Evolutionary conservation across 2,329 filamentous ascomycete genomes (phyloP).

Genomic region (Neofusicoccum kwambonambiense): DNA sequence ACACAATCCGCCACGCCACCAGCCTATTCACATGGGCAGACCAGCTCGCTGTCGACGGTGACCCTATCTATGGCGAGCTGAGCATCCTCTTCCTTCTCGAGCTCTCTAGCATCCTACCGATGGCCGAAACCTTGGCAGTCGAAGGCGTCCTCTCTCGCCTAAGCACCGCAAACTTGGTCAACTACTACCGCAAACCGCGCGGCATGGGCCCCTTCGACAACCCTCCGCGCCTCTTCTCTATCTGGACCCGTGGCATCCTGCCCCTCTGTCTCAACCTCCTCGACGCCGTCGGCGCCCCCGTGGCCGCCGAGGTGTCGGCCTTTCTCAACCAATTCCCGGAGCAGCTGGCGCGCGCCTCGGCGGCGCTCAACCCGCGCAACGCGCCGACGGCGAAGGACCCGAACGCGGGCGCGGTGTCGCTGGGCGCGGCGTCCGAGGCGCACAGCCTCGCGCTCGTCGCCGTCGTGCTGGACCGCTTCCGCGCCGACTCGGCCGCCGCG

Average conservation of each 20-base stretch:
- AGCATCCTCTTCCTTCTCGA: slow-evolving; percentile 85
- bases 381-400: slow-evolving; percentile 39
- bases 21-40: slow-evolving; percentile 95
- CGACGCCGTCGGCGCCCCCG: slow-evolving; percentile 73
- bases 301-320: slow-evolving; percentile 79
- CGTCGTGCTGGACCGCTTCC: slow-evolving; percentile 67
- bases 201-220: slow-evolving; percentile 78
- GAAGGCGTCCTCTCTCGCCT: slow-evolving; percentile 80
- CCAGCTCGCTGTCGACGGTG: slow-evolving; percentile 70
- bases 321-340: slow-evolving; percentile 88
- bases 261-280: slow-evolving; percentile 88
- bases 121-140: slow-evolving; percentile 87
- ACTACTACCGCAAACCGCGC: slow-evolving; percentile 67
- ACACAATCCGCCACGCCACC: slow-evolving; percentile 75
- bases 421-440: slow-evolving; percentile 72
- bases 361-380: slow-evolving; percentile 65
- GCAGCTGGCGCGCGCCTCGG: slow-evolving; percentile 70
- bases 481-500: slow-evolving; percentile 59
- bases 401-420: slow-evolving; percentile 63
- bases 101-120: slow-evolving; percentile 72
- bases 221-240: slow-evolving; percentile 73
- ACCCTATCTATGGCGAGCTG: slow-evolving; percentile 92
- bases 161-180: slow-evolving; percentile 74
- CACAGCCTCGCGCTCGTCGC: slow-evolving; percentile 77
- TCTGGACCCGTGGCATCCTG: slow-evolving; percentile 86